These are phyloP conservation scores for Phytophthora sojae DNA, from an alignment of 352 stramenopile species.

Conservation along the genomic window DNA sequence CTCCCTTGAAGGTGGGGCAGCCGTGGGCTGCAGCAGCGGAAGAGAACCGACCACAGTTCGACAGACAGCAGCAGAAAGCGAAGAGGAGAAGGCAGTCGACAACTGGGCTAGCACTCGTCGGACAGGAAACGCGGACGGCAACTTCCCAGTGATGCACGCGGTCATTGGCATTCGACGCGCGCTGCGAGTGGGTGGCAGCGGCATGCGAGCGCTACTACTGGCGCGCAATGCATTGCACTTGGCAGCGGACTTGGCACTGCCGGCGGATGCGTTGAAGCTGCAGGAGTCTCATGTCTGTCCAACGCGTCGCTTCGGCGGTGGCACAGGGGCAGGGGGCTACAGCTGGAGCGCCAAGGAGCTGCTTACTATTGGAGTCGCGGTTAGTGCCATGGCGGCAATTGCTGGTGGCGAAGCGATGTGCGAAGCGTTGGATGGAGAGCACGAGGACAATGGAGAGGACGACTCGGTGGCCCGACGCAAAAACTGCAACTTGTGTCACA, in stretches of 20 bases:
- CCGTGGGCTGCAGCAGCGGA: neutral
- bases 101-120: neutral
- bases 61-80: neutral
- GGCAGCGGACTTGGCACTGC: neutral
- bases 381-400: conserved; percentile 7
- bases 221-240: conserved; percentile 21
- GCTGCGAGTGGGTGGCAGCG: conserved; percentile 19
- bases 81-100: conserved; percentile 4
- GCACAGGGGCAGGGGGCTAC: neutral
- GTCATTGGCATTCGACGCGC: conserved; percentile 5
- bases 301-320: conserved; percentile 10
- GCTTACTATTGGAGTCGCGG: neutral
- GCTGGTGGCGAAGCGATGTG: conserved; percentile 17
- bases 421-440: conserved; percentile 21
- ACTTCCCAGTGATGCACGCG: conserved; percentile 7
- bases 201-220: conserved; percentile 3
- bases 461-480: conserved; percentile 4
- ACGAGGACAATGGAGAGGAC: neutral
- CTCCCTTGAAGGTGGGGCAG: conserved; percentile 10
- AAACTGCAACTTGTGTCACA: conserved; percentile 20
- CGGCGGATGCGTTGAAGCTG: neutral
- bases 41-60: conserved; percentile 3
- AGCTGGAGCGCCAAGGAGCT: conserved; percentile 4
- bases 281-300: neutral
- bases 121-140: conserved; percentile 1